Evolutionary conservation across 306 rosid species (phyloP), one percentile per base, ranked within the genome.

Genomic region (Fagus sylvatica): DNA sequence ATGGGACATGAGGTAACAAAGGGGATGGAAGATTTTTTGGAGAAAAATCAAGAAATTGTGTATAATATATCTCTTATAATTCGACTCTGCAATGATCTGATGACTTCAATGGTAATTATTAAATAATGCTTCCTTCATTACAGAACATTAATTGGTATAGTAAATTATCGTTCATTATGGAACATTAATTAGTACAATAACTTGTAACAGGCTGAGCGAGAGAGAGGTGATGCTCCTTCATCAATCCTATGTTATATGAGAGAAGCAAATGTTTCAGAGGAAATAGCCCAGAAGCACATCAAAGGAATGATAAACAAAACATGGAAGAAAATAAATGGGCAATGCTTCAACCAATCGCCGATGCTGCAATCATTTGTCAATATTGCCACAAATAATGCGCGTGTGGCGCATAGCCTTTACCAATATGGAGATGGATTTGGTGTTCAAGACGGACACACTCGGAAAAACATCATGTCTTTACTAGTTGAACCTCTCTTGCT

Each of bases 171-270:
- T 22, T 42, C 48, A 42, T 42, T 42, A 42, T 42, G 12, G 48
- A 42, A 11, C 10, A 22, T 22, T 19, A 9, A 3, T 56, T 22
- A 11, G 4, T 7, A 56, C 11, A 4, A 19, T 56, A 9, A 3
- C 15, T 64, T 4, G 2, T 55, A 19, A 16, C 81, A 87, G 96
- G 91, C 88, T 3, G 93, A 91, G 71, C 82, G 66, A 57, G 87
- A 91, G 77, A 85, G 89, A 69, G 96, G 96, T 0, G 96, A 91
- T 72, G 84, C 82, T 32, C 79, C 89, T 51, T 91, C 96, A 0
- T 82, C 90, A 40, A 79, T 91, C 46, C 0, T 79, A 39, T 91
- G 93, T 12, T 84, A 82, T 53, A 89, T 87, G 91, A 74, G 81
- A 68, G 79, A 91, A 74, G 77, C 5, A 83, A 53, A 66, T 33